Evolutionary conservation across 2,329 filamentous ascomycete genomes (phyloP), one percentile per base, ranked within the genome.

Genomic region (Ceratocystis lukuohia): DNA sequence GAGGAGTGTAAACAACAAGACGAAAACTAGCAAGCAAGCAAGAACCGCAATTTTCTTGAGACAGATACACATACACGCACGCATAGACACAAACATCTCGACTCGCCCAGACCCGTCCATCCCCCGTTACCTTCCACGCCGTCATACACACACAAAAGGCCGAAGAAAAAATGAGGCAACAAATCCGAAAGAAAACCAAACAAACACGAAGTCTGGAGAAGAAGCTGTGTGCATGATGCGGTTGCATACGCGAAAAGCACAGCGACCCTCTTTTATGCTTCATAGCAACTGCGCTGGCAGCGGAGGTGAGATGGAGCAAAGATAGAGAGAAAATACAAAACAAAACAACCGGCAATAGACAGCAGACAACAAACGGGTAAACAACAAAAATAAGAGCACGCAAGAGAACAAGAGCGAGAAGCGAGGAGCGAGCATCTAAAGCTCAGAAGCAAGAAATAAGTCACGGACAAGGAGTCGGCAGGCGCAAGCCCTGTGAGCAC

Each of bases 211-310:
- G 15, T 56, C 22, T 56, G 20, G 50, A 56, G 50, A 56, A 22
- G 41, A 50, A 28, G 37, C 37, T 41, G 37, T 41, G 41, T 22
- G 63, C 8, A 45, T 45, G 46, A 30, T 65, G 22, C 46, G 25
- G 41, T 33, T 65, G 22, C 46, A 41, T 56, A 53, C 61, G 62
- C 33, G 20, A 46, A 17, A 63, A 64, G 50, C 50, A 56, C 50
- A 1, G 50, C 20, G 50, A 56, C 50, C 50, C 50, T 56, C 50
- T 56, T 56, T 56, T 56, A 56, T 56, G 50, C 50, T 56, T 41
- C 20, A 5, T 25, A 56, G 50, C 10, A 56, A 17, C 50, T 56
- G 15, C 6, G 50, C 22, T 56, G 50, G 50, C 22, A 56, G 8
- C n/a, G 1, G 37, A 12, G 37, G 37, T 41, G 37, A 12, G 10